Evolutionary conservation across 2,329 filamentous ascomycete species (phyloP).

Genomic region (Helotiales sp.): DNA sequence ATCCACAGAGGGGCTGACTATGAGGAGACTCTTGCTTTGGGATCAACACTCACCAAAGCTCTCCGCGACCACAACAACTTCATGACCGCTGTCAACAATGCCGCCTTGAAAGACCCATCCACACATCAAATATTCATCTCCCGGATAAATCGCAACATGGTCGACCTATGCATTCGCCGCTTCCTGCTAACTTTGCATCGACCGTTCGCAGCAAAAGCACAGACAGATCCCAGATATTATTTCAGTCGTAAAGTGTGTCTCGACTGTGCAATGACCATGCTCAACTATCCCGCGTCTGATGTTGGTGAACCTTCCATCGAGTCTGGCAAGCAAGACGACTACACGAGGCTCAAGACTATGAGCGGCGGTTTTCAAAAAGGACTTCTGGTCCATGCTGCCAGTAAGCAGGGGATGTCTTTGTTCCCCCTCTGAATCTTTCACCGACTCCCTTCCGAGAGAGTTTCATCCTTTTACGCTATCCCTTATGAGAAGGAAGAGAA

Average conservation of each 20-base stretch:
- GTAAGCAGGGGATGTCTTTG: too few relatives aligned
- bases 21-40: conserved; percentile 48
- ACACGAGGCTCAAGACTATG: conserved; percentile 38
- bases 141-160: conserved; percentile 41
- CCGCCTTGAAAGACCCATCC: not conserved
- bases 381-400: conserved; percentile 39
- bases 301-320: not conserved
- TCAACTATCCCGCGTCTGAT: conserved; percentile 15
- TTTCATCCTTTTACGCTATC: too few relatives aligned
- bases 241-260: conserved; percentile 50
- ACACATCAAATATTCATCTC: not conserved
- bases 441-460: too few relatives aligned
- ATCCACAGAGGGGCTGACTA: conserved; percentile 45
- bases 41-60: conserved; percentile 44
- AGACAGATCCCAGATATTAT: conserved; percentile 46
- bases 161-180: conserved; percentile 52
- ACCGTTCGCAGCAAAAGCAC: conserved; percentile 45
- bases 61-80: conserved; percentile 22
- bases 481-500: too few relatives aligned
- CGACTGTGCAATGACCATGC: conserved; percentile 40
- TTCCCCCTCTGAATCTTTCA: too few relatives aligned
- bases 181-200: conserved; percentile 57
- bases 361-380: conserved; percentile 45
- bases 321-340: conserved; percentile 31
- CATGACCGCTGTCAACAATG: conserved; percentile 4